Percentiles rank a stretch among this genome's conserved stretches.
Conservation (phyloP, 1,284 basidiomycete species). For the Tilletiopsis washingtonensis region DNA sequence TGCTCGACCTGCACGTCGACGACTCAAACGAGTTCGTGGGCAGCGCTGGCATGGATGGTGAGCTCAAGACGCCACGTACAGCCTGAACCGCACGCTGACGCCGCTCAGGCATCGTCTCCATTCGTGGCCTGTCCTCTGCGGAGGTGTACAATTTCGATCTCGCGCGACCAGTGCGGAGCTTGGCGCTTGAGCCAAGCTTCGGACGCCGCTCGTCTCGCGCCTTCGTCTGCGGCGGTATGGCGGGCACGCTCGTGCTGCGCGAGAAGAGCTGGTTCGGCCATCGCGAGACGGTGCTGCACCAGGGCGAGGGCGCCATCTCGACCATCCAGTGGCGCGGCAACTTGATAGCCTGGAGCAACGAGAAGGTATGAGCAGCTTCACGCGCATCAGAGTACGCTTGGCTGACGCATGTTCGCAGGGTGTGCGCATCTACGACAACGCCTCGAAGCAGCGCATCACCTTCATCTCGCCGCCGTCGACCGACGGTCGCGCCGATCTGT, state of each 20-base stretch:
- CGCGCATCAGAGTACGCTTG: not conserved
- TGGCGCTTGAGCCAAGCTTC: slow-evolving; percentile 86
- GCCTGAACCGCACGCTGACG: too few relatives aligned
- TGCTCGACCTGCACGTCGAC: slow-evolving; percentile 80
- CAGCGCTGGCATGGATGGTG: slow-evolving; percentile 89
- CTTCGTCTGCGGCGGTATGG: slow-evolving; percentile 87
- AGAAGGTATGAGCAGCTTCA: slow-evolving; percentile 50
- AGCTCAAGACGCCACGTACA: too few relatives aligned
- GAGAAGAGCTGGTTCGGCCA: slow-evolving; percentile 97
- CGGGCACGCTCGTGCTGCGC: slow-evolving; percentile 71
- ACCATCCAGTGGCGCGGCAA: slow-evolving; percentile 74
- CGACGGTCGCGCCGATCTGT: slow-evolving; percentile 81
- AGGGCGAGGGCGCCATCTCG: slow-evolving; percentile 92
- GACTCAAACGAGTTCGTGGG: slow-evolving; percentile 78
- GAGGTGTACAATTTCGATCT: slow-evolving; percentile 82
- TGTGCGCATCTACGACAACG: slow-evolving; percentile 84
- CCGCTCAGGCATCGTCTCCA: slow-evolving; percentile 68
- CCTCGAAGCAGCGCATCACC: slow-evolving; percentile 70
- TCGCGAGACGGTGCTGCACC: slow-evolving; percentile 76
- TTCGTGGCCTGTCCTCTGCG: slow-evolving; percentile 71
- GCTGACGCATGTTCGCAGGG: slow-evolving; percentile 54
- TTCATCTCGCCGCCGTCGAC: slow-evolving; percentile 74
- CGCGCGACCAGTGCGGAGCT: slow-evolving; percentile 80
- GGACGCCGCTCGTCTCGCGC: slow-evolving; percentile 70
- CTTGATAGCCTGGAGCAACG: slow-evolving; percentile 94